Evolutionary conservation across 1,139 yeast genomes (phyloP).

Genomic region (Saccharomycopsis hybrid): DNA sequence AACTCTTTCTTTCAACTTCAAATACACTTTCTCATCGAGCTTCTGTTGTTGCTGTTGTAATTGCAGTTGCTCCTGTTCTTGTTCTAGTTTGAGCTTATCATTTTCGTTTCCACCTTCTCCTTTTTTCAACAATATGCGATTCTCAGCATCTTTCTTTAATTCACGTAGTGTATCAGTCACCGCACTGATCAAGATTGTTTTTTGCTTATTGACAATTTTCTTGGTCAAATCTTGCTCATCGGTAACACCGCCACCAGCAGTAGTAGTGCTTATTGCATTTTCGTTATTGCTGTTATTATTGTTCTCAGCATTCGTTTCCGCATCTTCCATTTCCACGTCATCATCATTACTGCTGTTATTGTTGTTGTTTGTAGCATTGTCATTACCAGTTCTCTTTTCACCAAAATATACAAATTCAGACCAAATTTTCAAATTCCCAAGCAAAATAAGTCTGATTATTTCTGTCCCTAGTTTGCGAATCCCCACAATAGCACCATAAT

Average conservation of each 20-base stretch:
- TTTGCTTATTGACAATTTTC: slow-evolving; percentile 32
- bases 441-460: slow-evolving; percentile 73
- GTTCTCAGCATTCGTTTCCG: slow-evolving; percentile 6
- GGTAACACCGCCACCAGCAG: neutral
- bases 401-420: slow-evolving; percentile 44
- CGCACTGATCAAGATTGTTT: slow-evolving; percentile 39
- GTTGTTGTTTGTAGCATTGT: slow-evolving; percentile 21
- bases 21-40: slow-evolving; percentile 34
- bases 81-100: slow-evolving; percentile 28
- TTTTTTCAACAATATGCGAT: slow-evolving; percentile 7
- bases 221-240: neutral
- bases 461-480: slow-evolving; percentile 80
- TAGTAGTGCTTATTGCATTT: neutral
- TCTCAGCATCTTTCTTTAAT: slow-evolving; percentile 32
- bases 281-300: neutral
- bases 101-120: slow-evolving; percentile 20
- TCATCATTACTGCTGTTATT: slow-evolving; percentile 31
- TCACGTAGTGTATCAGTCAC: slow-evolving; percentile 50
- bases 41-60: slow-evolving; percentile 26
- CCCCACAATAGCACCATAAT: slow-evolving; percentile 88
- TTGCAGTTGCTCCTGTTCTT: slow-evolving; percentile 27
- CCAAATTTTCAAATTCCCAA: slow-evolving; percentile 87
- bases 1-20: slow-evolving; percentile 47
- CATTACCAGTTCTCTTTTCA: slow-evolving; percentile 23
- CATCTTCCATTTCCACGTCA: slow-evolving; percentile 29